Evolutionary conservation across 2,329 filamentous ascomycete genomes (phyloP).

Genomic region (Fusarium dlaminii): DNA sequence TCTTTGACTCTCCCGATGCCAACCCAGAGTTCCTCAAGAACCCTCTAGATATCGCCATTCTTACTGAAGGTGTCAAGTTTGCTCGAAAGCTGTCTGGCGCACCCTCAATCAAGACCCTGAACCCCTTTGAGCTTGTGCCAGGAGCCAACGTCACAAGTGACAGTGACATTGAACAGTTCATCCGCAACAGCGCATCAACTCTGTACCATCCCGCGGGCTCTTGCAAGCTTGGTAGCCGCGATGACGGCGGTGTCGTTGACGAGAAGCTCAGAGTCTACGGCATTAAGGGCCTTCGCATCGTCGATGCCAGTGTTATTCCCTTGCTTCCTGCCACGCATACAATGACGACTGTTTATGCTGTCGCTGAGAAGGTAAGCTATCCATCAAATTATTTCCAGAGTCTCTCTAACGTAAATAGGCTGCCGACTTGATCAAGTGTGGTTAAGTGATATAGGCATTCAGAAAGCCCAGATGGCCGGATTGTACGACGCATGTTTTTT

Average conservation of each 20-base stretch:
- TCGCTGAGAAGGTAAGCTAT: constrained; percentile 41
- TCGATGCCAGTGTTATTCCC: constrained; percentile 48
- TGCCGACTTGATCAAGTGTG: constrained; percentile 25
- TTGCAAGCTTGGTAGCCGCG: constrained; percentile 51
- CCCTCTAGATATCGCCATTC: constrained; percentile 21
- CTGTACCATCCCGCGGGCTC: constrained; percentile 34
- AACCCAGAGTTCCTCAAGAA: constrained; percentile 32
- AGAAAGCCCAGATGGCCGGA: background rate
- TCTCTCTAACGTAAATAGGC: constrained; percentile 1
- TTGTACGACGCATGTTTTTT: no score
- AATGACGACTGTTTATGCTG: constrained; percentile 42
- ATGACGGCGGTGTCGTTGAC: constrained; percentile 51
- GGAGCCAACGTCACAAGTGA: constrained; percentile 20
- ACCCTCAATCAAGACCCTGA: constrained; percentile 6
- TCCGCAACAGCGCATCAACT: constrained; percentile 18
- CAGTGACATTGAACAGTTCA: constrained; percentile 23
- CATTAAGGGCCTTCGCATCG: constrained; percentile 45
- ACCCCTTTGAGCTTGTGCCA: constrained; percentile 17
- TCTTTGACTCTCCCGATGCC: constrained; percentile 29
- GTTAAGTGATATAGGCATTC: background rate
- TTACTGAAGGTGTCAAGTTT: constrained; percentile 25
- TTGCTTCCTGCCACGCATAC: constrained; percentile 38
- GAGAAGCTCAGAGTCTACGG: constrained; percentile 38
- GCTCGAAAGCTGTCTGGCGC: constrained; percentile 5
- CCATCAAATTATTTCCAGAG: accelerated